Evolutionary conservation across 805 yeast species (phyloP).

Genomic region (Kurtzmaniella cleridarum): DNA sequence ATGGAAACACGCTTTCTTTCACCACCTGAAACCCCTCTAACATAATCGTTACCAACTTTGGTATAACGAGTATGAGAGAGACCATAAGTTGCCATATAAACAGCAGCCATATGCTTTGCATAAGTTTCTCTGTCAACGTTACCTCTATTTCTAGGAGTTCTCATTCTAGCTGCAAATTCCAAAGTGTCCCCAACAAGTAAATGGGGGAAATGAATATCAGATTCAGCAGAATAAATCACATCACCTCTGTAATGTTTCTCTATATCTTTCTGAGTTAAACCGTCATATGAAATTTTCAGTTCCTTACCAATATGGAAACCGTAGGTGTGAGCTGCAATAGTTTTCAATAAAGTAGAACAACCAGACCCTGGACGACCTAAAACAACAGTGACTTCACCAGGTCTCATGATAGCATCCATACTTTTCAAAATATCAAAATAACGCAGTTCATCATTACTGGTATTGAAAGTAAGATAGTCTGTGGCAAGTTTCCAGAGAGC

Average conservation of each 20-base stretch:
- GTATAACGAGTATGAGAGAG: conserved; percentile 57
- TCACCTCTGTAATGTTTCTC: conserved; percentile 57
- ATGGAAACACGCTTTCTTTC: conserved; percentile 68
- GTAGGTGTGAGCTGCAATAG: conserved; percentile 59
- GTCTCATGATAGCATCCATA: conserved; percentile 57
- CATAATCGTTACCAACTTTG: conserved; percentile 60
- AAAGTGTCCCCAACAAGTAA: conserved; percentile 63
- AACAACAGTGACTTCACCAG: conserved; percentile 66
- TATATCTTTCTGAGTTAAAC: conserved; percentile 49
- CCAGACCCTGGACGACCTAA: conserved; percentile 84
- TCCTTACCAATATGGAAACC: conserved; percentile 49
- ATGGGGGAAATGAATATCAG: conserved; percentile 65
- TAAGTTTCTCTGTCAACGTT: conserved; percentile 53
- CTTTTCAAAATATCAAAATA: conserved; percentile 53
- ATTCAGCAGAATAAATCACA: conserved; percentile 64
- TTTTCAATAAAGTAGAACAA: conserved; percentile 61
- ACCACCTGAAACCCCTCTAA: conserved; percentile 70
- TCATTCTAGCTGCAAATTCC: conserved; percentile 54
- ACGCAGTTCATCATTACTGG: conserved; percentile 5
- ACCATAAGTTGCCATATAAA: conserved; percentile 51
- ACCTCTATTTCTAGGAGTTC: conserved; percentile 58
- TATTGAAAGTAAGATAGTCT: neutral
- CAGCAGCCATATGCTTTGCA: conserved; percentile 49
- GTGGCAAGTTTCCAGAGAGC: conserved; percentile 9
- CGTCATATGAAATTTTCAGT: conserved; percentile 48